A percentile compares a stretch with the other conserved stretches of the same genome.
Evolutionary conservation across 306 rosid genomes (phyloP).

Genomic region (Vigna reflexopilosa): DNA sequence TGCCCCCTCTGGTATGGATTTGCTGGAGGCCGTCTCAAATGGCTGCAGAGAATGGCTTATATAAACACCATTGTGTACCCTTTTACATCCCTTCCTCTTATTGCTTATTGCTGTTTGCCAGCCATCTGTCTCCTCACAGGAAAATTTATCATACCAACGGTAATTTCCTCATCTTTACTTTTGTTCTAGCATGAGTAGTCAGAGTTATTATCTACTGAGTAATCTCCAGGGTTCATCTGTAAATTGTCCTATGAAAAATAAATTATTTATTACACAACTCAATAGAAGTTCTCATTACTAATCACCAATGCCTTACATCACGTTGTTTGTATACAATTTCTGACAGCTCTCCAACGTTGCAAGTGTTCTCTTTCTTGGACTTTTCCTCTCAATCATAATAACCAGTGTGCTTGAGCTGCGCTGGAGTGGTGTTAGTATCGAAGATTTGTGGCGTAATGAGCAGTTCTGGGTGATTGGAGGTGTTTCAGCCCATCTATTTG

Average conservation of each 20-base stretch:
- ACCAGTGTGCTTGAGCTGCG: constrained; percentile 92
- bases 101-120: constrained; percentile 89
- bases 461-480: constrained; percentile 99
- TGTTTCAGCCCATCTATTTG: constrained; percentile 94
- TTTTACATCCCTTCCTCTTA: constrained; percentile 93
- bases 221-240: neutral
- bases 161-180: constrained; percentile 48
- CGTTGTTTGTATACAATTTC: constrained; percentile 11
- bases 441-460: constrained; percentile 96
- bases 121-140: constrained; percentile 99
- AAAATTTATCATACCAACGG: constrained; percentile 96
- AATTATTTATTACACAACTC: neutral
- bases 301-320: constrained; percentile 17
- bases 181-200: neutral
- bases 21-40: constrained; percentile 91
- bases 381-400: constrained; percentile 84
- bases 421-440: constrained; percentile 91
- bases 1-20: constrained; percentile 97
- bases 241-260: constrained; percentile 1
- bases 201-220: neutral
- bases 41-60: constrained; percentile 91
- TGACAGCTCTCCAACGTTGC: constrained; percentile 91
- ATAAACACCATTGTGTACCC: constrained; percentile 97
- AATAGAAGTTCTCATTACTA: constrained; percentile 14
- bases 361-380: constrained; percentile 91